phyloP scores from a whole-genome alignment of 2,329 filamentous ascomycete species.

The Talaromyces piceae region DNA sequence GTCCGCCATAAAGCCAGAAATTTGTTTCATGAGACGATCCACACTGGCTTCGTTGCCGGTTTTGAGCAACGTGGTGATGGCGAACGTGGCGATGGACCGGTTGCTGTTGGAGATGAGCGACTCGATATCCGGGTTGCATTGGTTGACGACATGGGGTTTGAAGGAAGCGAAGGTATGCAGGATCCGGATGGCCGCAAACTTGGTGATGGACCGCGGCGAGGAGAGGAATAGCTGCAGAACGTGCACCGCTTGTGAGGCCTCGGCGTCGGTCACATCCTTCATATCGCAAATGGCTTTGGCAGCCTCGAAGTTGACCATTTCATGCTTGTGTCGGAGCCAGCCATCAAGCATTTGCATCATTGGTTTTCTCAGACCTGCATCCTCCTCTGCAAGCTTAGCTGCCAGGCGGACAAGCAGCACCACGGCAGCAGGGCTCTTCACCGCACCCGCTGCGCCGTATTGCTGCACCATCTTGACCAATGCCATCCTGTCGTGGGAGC shows the following conservation, averaged over 20 bases:
- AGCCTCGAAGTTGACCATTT: conserved; percentile 99
- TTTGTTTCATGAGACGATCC: conserved; percentile 96
- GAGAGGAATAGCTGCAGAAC: conserved; percentile 95
- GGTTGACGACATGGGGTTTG: conserved; percentile 85
- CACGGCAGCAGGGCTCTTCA: conserved; percentile 90
- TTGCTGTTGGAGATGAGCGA: conserved; percentile 94
- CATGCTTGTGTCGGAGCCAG: conserved; percentile 96
- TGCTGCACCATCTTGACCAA: conserved; percentile 99
- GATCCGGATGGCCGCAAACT: conserved; percentile 94
- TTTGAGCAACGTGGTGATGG: conserved; percentile 95
- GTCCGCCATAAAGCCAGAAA: conserved; percentile 95
- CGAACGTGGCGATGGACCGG: conserved; percentile 94
- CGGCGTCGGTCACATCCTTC: conserved; percentile 83
- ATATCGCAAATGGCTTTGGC: conserved; percentile 97
- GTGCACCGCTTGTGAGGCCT: conserved; percentile 87
- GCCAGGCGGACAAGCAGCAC: conserved; percentile 89
- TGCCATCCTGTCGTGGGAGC: conserved; percentile 94
- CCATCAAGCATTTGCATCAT: conserved; percentile 97
- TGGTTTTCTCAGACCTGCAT: conserved; percentile 76
- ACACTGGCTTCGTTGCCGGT: conserved; percentile 97
- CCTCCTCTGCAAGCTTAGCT: conserved; percentile 89
- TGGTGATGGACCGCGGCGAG: conserved; percentile 88
- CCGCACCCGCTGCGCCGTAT: conserved; percentile 80
- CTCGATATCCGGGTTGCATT: conserved; percentile 97
- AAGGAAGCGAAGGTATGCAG: conserved; percentile 94